Conservation (phyloP, 768 basidiomycete genomes). For the Mycena alexandri region DNA sequence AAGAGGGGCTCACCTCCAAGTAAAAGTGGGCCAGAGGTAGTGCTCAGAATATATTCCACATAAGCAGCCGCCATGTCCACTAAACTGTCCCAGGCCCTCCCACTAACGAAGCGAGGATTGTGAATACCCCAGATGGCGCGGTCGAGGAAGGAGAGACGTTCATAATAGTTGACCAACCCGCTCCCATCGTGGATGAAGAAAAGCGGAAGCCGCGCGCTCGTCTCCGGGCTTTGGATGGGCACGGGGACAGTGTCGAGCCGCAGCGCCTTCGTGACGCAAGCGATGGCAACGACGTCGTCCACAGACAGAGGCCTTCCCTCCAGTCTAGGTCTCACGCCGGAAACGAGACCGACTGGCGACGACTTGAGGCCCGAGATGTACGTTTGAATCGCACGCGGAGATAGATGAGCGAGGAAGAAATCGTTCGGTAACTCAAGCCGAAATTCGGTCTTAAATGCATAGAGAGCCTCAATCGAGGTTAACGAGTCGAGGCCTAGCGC, state of each 20-base stretch:
- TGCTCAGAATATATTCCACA: conserved; percentile 53
- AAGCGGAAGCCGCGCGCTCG: conserved; percentile 53
- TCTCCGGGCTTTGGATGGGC: conserved; percentile 51
- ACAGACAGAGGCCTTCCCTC: background rate
- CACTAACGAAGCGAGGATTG: conserved; percentile 64
- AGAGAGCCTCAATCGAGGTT: conserved; percentile 71
- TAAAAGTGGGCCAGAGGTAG: conserved; percentile 56
- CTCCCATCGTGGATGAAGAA: conserved; percentile 83
- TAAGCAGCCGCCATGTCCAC: conserved; percentile 68
- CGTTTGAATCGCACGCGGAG: conserved; percentile 53
- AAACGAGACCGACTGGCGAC: background rate
- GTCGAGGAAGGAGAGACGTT: conserved; percentile 58
- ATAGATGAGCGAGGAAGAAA: conserved; percentile 54
- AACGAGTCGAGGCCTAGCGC: conserved; percentile 74
- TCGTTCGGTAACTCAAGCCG: conserved; percentile 57
- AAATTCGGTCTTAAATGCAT: conserved; percentile 58
- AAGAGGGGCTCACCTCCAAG: conserved; percentile 66
- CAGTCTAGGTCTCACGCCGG: background rate
- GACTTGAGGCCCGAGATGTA: conserved; percentile 39
- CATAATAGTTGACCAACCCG: conserved; percentile 67
- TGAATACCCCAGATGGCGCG: conserved; percentile 72
- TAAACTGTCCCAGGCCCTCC: conserved; percentile 62
- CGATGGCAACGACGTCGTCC: background rate
- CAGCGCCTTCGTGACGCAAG: conserved; percentile 35
- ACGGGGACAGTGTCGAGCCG: conserved; percentile 47